Evolutionary conservation across 306 rosid genomes (phyloP), one percentile per base, ranked within the genome.

Genomic region (Cicer yamashitae): DNA sequence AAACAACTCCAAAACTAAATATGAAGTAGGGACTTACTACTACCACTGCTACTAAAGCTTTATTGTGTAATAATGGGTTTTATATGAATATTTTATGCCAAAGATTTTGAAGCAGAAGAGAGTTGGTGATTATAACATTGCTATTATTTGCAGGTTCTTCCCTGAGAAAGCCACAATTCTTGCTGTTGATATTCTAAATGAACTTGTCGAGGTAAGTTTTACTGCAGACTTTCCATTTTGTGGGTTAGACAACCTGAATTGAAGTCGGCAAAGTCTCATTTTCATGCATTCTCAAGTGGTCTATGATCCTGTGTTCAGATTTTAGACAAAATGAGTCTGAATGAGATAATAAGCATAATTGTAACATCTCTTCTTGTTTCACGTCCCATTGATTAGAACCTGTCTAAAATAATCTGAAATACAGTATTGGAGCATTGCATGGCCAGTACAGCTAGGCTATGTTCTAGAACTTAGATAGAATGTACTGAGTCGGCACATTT

Each of bases 121-220:
- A 17, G 70, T 61, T 25, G 25, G 77, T n/a, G 52, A 73, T 50
- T 80, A 7, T 79, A 39, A 58, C 64, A 3, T 39, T 72, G 73
- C 48, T 67, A 57, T 64, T 77, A 54, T 77, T 61, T 72, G 80
- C 91, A 96, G 98, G 96, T 92, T 96, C 84, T 89, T 92, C 81
- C 96, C 99, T 2, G 96, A 96, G 73, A 92, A 89, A 88, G 92
- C 96, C 14, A 81, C 96, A 17, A 39, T 54, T 72, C 81, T 89
- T 50, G 97, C 98, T 53, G 82, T 63, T 73, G 89, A 88, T 64
- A 80, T 96, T 79, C 87, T 96, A 48, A 82, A 86, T 63, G 96
- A 87, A 85, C 92, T 96, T 41, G 86, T 86, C 64, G 85, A 89
- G 99, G 99, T 96, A 53, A 75, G 88, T 82, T 15, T 20, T 52